Conservation (phyloP, 306 rosid species). For the Luffa acutangula region DNA sequence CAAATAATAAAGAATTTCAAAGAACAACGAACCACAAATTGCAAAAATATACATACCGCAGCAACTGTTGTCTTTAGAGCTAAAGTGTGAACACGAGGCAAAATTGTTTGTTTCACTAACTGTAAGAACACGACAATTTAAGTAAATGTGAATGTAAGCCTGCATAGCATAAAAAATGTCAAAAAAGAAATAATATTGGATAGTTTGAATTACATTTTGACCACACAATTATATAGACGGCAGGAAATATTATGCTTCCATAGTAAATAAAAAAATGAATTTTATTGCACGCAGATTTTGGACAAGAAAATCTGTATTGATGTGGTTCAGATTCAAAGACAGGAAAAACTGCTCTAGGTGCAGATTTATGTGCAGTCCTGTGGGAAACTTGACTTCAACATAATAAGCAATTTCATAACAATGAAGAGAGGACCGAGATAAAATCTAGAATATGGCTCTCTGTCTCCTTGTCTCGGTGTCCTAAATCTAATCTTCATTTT, state of each 20-base stretch:
- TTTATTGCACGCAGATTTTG: not conserved
- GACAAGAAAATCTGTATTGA: not conserved
- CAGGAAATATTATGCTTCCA: not conserved
- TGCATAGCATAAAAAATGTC: conserved; percentile 10
- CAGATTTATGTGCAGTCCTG: not conserved
- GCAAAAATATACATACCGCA: conserved; percentile 54
- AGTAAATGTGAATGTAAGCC: conserved; percentile 2
- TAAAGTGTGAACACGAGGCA: conserved; percentile 92
- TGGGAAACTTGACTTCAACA: not conserved
- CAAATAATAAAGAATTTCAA: not conserved
- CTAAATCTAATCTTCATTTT: not conserved
- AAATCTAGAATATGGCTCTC: not conserved
- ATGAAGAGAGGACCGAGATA: not conserved
- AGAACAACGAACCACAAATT: conserved; percentile 5
- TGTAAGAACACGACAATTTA: conserved; percentile 25
- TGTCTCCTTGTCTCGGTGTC: not conserved
- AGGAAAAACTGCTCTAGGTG: not conserved
- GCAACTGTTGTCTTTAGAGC: conserved; percentile 97
- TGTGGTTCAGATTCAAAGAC: not conserved
- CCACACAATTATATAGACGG: not conserved
- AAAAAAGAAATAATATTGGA: not conserved
- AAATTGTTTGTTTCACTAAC: conserved; percentile 79
- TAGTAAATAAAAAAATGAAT: not conserved
- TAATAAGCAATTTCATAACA: not conserved
- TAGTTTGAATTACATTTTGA: not conserved